Percentiles rank a stretch among this genome's conserved stretches.
Conservation (phyloP, 371 early-diverging fungal genomes). For the Rhizopus delemar region DNA sequence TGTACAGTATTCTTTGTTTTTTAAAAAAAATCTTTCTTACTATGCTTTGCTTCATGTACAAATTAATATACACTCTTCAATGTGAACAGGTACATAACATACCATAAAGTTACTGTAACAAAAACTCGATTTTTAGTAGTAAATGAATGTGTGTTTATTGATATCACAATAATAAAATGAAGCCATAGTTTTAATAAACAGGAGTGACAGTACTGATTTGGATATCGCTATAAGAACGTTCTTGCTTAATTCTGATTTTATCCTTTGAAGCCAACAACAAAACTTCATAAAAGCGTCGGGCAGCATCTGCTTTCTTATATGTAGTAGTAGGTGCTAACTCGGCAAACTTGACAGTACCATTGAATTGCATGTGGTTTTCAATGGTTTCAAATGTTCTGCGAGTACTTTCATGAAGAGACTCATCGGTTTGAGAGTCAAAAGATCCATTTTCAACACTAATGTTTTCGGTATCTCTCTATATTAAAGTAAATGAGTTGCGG, state of each 20-base stretch:
- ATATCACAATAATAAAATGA: too few relatives aligned
- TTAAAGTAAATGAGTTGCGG: background rate
- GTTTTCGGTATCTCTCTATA: background rate
- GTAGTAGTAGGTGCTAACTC: slow-evolving; percentile 32
- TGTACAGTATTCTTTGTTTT: too few relatives aligned
- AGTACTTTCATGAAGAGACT: slow-evolving; percentile 17
- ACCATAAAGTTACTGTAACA: too few relatives aligned
- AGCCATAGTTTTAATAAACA: too few relatives aligned
- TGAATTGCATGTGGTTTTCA: slow-evolving; percentile 21
- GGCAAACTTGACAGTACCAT: slow-evolving; percentile 22
- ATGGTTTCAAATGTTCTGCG: slow-evolving; percentile 22
- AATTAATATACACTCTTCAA: too few relatives aligned
- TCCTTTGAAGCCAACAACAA: slow-evolving; percentile 87
- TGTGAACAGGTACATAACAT: too few relatives aligned
- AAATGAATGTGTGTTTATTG: too few relatives aligned
- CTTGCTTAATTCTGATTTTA: slow-evolving; percentile 82
- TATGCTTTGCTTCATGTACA: too few relatives aligned
- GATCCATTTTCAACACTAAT: slow-evolving; percentile 8
- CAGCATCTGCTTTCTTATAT: slow-evolving; percentile 66
- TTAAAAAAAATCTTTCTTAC: too few relatives aligned
- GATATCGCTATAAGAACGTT: slow-evolving; percentile 82
- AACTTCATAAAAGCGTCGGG: slow-evolving; percentile 88
- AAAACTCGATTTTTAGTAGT: too few relatives aligned
- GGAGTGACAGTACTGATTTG: slow-evolving; percentile 41
- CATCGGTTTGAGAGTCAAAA: slow-evolving; percentile 20